Conservation (phyloP, 164 flowering plant genomes). For the Hamamelis virginiana region DNA sequence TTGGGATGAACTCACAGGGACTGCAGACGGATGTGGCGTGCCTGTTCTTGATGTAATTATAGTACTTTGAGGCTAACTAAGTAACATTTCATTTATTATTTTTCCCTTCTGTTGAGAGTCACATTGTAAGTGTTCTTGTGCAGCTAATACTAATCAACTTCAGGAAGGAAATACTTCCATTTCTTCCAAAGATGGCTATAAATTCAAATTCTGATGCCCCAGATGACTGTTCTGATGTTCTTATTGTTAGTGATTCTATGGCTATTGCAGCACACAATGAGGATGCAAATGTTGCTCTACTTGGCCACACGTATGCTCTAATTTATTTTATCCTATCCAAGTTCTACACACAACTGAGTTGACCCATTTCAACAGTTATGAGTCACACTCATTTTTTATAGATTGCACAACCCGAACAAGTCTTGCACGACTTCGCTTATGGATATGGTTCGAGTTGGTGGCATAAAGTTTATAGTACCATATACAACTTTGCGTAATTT, state of each 20-base stretch:
- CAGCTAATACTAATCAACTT: constrained; percentile 75
- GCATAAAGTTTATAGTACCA: no score
- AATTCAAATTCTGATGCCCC: constrained; percentile 17
- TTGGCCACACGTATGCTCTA: constrained; percentile 64
- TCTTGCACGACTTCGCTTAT: no score
- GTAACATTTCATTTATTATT: not conserved
- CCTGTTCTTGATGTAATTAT: constrained; percentile 52
- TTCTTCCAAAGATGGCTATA: constrained; percentile 36
- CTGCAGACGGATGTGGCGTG: constrained; percentile 73
- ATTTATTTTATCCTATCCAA: not conserved
- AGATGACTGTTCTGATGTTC: constrained; percentile 78
- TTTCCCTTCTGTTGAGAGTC: not conserved
- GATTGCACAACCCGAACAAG: no score
- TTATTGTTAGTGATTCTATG: constrained; percentile 59
- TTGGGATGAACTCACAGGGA: constrained; percentile 81
- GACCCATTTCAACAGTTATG: no score
- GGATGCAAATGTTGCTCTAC: constrained; percentile 73
- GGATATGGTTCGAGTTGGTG: no score
- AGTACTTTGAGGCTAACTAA: not conserved
- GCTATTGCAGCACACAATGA: constrained; percentile 84
- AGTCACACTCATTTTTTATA: no score
- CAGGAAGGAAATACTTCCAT: constrained; percentile 83
- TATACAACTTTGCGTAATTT: no score
- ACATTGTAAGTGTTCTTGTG: constrained; percentile 13
- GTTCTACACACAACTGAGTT: no score